Base-by-base conservation (phyloP, 352 stramenopile species). In the Globisporangium cylindrosporum region DNA sequence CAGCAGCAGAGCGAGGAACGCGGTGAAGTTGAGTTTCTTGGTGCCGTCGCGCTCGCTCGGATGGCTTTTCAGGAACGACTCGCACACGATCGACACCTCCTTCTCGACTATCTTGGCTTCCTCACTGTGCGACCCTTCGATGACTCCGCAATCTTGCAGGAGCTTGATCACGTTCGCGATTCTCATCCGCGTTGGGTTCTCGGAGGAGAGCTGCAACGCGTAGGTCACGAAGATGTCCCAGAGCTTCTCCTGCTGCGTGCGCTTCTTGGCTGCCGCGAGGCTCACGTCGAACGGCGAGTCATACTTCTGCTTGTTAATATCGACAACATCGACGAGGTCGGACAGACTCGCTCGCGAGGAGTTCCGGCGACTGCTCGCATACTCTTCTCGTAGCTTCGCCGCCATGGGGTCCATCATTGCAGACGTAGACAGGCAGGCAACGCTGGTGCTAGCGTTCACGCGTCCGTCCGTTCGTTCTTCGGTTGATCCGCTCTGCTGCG, bases 141-240 rank as follows among this genome's bases (percentile, higher is more conserved):
- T 90, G 55, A 92, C 78, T 3, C 77, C 80, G 64, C 86, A 93
- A 64, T 93, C 84, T 57, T 94, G 86, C 55, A 94, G 78, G 22
- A 94, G 74, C 59, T 87, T 88, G 55, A 91, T 79, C 25, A 93
- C 79, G 51, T 80, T 91, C 60, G 71, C 71, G 22, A 89, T 73
- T 63, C 84, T 81, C 67, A 94, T 90, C 34, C 79, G 74, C 24
- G 84, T 91, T 24, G 86, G 86, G 69, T 94, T 84, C 57, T 94
- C 86, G 14, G 71, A 87, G n/a, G 82, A 92, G 18, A 91, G 82
- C 62, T 88, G 83, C 57, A 94, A 69, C 54, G 84, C 81, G 59
- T 92, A 94, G 20, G 77, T 78, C 4, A 83, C 84, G 38, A 93
- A 94, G 61, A 93, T 86, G 62, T 91, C 82, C 86, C 86, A 94